Evolutionary conservation across 2,329 filamentous ascomycete genomes (phyloP).

Genomic region (Aspergillus vadensis): DNA sequence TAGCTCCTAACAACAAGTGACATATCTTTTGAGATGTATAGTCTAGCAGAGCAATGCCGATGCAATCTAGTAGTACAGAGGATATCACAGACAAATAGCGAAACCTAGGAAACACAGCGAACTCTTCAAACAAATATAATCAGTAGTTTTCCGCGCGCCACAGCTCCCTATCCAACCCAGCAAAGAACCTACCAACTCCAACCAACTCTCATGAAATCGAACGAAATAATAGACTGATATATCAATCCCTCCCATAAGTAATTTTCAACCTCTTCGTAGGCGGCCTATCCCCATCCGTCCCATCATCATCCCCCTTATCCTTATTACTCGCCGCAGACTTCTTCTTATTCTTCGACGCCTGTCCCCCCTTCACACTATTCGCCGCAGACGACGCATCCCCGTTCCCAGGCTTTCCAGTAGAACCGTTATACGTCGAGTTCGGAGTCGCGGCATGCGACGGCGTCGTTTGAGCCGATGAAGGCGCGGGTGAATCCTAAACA

Average conservation of each 20-base stretch:
- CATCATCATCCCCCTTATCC: slow-evolving; percentile 37
- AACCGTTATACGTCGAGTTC: slow-evolving; percentile 39
- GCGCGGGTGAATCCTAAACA: slow-evolving; percentile 44
- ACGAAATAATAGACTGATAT: neutral
- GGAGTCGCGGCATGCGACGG: slow-evolving; percentile 51
- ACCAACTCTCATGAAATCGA: too few species aligned
- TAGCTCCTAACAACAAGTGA: slow-evolving; percentile 7
- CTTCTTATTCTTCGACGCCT: slow-evolving; percentile 46
- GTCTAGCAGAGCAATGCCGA: slow-evolving; percentile 1
- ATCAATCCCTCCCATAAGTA: slow-evolving; percentile 47
- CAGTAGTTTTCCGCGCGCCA: neutral
- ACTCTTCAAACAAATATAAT: neutral
- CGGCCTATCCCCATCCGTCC: slow-evolving; percentile 39
- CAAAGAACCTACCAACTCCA: slow-evolving; percentile 9
- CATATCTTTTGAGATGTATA: neutral
- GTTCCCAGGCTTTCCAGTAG: slow-evolving; percentile 31
- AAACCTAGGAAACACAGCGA: neutral
- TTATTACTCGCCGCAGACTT: slow-evolving; percentile 31
- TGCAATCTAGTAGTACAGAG: slow-evolving; percentile 5
- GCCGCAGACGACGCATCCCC: slow-evolving; percentile 26
- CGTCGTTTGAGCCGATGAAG: slow-evolving; percentile 49
- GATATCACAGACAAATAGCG: slow-evolving; percentile 9
- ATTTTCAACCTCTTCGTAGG: slow-evolving; percentile 49
- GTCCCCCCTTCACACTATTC: slow-evolving; percentile 36
- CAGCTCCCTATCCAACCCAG: slow-evolving; percentile 5